Conservation (phyloP, 2,329 filamentous ascomycete species). For the Nothophaeocryptopus gaeumannii region DNA sequence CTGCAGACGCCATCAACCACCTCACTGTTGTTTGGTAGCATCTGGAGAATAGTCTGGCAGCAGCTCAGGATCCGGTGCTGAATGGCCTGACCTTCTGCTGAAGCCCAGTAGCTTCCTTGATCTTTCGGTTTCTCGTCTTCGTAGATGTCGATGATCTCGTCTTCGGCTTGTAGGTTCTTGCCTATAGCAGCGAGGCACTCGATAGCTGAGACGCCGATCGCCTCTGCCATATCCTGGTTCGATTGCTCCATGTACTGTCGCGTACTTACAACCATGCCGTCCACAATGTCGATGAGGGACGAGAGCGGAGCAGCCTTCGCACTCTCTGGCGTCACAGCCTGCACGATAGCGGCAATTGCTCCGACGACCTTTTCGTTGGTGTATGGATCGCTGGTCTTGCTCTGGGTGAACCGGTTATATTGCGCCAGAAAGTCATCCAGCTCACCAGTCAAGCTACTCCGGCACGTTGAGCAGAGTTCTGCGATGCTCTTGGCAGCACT, state of each 20-base stretch:
- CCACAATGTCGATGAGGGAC: conserved; percentile 60
- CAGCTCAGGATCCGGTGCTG: conserved; percentile 51
- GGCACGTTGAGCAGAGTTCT: conserved; percentile 72
- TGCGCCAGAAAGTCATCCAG: conserved; percentile 67
- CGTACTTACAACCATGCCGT: conserved; percentile 56
- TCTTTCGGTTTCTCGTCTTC: conserved; percentile 39
- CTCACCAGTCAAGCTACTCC: conserved; percentile 65
- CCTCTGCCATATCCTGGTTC: conserved; percentile 43
- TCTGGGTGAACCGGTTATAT: conserved; percentile 63
- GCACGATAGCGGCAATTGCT: conserved; percentile 71
- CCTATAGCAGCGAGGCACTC: conserved; percentile 69
- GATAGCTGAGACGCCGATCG: conserved; percentile 54
- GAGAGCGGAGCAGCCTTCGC: conserved; percentile 55
- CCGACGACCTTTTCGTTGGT: conserved; percentile 72
- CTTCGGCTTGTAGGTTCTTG: conserved; percentile 66
- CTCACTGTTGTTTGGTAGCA: conserved; percentile 62
- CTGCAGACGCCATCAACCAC: conserved; percentile 69
- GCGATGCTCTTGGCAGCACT: conserved; percentile 72
- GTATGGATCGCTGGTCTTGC: conserved; percentile 61
- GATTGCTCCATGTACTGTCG: conserved; percentile 31
- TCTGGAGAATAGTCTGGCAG: conserved; percentile 50
- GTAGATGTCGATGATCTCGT: conserved; percentile 68
- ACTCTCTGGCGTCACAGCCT: conserved; percentile 62
- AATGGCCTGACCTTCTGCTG: conserved; percentile 47
- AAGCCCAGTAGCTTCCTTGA: conserved; percentile 48